Base-by-base conservation (phyloP, 2,329 filamentous ascomycete genomes). In the Xylaria sp. region DNA sequence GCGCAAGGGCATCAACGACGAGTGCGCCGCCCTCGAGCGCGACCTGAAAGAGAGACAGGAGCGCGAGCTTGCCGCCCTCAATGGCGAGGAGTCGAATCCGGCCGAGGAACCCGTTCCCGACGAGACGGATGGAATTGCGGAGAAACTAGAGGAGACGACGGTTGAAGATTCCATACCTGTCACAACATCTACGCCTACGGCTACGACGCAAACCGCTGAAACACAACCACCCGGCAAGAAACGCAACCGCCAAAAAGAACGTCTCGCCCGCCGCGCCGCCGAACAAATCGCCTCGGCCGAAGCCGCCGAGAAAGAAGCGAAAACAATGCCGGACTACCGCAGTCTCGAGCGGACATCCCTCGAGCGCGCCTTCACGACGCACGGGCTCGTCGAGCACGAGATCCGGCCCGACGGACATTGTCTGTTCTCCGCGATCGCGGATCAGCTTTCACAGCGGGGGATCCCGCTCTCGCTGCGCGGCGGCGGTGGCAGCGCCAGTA, bases 381-480 rank as follows among this genome's bases (percentile, higher is more conserved):
- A 88, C 59, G 80, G 79, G 0, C 80, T 97, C 13, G 78, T 78
- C 18, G 90, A 97, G 77, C 83, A 89, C 67, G 86, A 91, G 60
- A 92, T 99, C 59, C 83, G 83, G 46, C 91, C 94, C 0, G 93
- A 99, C 74, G 94, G 94, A 0, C 94, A 99, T 76, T 99, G 94
- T 72, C 78, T 99, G 13, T 99, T 97, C 76, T 89, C 91, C 13
- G 92, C 94, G 0, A 83, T 97, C 54, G 92, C 93, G 30, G 91
- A 94, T 72, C 92, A 96, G 75, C 80, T 97, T 56, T 76, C 76
- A 57, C 78, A 81, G 57, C 75, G 79, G 50, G 76, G 71, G 1
- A 76, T 86, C 11, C 69, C 79, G 1, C 68, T 86, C 1, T 70
- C 44, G 59, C 39, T 55, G 42, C 42, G 42, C 3, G 10, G 44